phyloP scores from a whole-genome alignment of 2,329 filamentous ascomycete species.

The Fusarium temperatum region DNA sequence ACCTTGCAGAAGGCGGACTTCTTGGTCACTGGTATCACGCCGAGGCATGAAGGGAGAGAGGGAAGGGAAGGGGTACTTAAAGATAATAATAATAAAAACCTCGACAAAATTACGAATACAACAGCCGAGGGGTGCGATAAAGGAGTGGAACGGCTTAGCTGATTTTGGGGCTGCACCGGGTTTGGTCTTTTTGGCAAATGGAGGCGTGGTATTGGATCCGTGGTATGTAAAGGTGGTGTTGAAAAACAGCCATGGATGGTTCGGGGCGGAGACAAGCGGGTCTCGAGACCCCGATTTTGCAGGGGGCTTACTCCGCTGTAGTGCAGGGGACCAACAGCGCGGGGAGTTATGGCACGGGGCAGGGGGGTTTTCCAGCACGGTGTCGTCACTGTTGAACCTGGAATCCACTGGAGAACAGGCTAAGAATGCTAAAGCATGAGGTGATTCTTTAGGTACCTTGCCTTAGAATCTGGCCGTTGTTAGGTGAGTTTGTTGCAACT shows the following conservation, averaged over 20 bases:
- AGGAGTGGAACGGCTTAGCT: slow-evolving; percentile 24
- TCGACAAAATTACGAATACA: slow-evolving; percentile 9
- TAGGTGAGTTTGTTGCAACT: neutral
- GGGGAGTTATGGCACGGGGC: slow-evolving; percentile 24
- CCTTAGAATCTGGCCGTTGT: neutral
- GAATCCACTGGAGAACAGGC: slow-evolving; percentile 1
- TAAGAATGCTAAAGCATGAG: neutral
- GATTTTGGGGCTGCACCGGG: slow-evolving; percentile 27
- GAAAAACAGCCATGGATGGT: slow-evolving; percentile 33
- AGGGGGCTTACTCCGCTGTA: slow-evolving; percentile 27
- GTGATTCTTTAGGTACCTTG: neutral
- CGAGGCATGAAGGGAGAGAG: slow-evolving; percentile 33
- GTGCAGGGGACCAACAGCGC: slow-evolving; percentile 32
- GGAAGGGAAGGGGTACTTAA: neutral
- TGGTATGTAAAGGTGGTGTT: slow-evolving; percentile 37
- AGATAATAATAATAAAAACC: slow-evolving; percentile 1
- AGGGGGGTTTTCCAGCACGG: neutral
- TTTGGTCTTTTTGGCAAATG: slow-evolving; percentile 25
- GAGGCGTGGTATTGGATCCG: slow-evolving; percentile 31
- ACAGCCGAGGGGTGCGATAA: slow-evolving; percentile 15
- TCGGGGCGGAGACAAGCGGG: slow-evolving; percentile 30
- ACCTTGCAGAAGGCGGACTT: slow-evolving; percentile 33
- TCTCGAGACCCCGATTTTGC: slow-evolving; percentile 33
- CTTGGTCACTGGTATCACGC: slow-evolving; percentile 32
- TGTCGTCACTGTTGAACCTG: slow-evolving; percentile 17